phyloP scores from a whole-genome alignment of 2,329 filamentous ascomycete genomes.

The Stemphylium vesicarium region DNA sequence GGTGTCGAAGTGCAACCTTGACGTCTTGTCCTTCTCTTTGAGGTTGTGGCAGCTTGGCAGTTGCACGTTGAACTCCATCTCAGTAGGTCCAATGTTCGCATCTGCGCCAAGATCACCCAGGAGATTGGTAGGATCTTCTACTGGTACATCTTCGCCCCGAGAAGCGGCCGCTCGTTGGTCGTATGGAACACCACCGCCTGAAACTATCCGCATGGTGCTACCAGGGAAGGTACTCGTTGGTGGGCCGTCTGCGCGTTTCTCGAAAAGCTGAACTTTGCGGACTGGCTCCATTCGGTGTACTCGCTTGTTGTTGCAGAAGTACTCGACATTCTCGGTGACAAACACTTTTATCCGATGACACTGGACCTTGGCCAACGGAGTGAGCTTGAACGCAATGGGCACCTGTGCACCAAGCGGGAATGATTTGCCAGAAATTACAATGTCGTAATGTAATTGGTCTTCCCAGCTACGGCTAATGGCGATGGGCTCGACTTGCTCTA shows the following conservation, averaged over 20 bases:
- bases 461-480: slow-evolving; percentile 95
- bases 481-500: slow-evolving; percentile 91
- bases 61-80: slow-evolving; percentile 94
- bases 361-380: slow-evolving; percentile 89
- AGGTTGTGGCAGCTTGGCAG: slow-evolving; percentile 87
- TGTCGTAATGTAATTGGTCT: slow-evolving; percentile 93
- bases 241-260: slow-evolving; percentile 82
- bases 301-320: slow-evolving; percentile 84
- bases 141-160: slow-evolving; percentile 61
- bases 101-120: slow-evolving; percentile 79
- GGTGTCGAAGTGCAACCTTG: slow-evolving; percentile 83
- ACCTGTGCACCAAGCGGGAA: slow-evolving; percentile 88
- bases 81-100: slow-evolving; percentile 81
- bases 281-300: slow-evolving; percentile 85
- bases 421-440: slow-evolving; percentile 93
- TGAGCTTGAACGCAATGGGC: slow-evolving; percentile 92
- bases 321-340: slow-evolving; percentile 88
- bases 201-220: slow-evolving; percentile 76
- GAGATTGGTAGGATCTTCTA: slow-evolving; percentile 69
- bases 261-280: slow-evolving; percentile 83
- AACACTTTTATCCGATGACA: slow-evolving; percentile 92
- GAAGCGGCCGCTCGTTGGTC: slow-evolving; percentile 64
- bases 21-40: slow-evolving; percentile 70
- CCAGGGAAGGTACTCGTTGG: slow-evolving; percentile 75
- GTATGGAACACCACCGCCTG: slow-evolving; percentile 80